Conservation (phyloP, 2,329 filamentous ascomycete species). For the Pseudogymnoascus sp. region DNA sequence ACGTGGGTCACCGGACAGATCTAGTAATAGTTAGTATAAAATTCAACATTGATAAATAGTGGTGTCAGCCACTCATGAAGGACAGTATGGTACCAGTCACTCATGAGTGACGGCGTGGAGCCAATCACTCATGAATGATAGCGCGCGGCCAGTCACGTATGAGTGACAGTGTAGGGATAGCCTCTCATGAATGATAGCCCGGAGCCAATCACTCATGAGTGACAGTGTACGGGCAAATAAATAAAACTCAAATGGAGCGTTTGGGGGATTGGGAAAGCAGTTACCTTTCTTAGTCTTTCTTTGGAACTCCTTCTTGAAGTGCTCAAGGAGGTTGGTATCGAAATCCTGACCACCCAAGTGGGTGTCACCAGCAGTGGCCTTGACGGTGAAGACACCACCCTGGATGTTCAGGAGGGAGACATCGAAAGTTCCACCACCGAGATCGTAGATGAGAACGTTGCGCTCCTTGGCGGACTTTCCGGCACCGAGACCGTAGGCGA, state of each 20-base stretch:
- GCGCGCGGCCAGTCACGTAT: no score
- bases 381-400: conserved; percentile 98
- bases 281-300: conserved; percentile 64
- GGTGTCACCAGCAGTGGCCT: conserved; percentile 95
- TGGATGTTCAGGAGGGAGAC: conserved; percentile 98
- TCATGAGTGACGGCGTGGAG: background rate
- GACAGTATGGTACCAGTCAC: background rate
- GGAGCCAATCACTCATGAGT: background rate
- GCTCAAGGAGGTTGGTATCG: conserved; percentile 88
- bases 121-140: no score
- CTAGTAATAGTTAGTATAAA: background rate
- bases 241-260: no score
- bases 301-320: conserved; percentile 94
- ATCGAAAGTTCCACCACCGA: conserved; percentile 99
- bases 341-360: conserved; percentile 95
- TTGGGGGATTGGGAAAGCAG: no score
- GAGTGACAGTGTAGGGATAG: no score
- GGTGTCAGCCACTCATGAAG: no score
- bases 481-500: conserved; percentile 93
- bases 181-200: background rate
- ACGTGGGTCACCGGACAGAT: conserved; percentile 75
- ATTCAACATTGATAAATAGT: background rate
- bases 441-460: conserved; percentile 98
- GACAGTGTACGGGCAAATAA: background rate
- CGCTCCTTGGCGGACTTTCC: conserved; percentile 97